A percentile compares a stretch with the other conserved stretches of the same genome.
These are phyloP conservation scores for Anthracocystis walkeri DNA, from an alignment of 1,284 basidiomycete genomes.

Conservation along the genomic window DNA sequence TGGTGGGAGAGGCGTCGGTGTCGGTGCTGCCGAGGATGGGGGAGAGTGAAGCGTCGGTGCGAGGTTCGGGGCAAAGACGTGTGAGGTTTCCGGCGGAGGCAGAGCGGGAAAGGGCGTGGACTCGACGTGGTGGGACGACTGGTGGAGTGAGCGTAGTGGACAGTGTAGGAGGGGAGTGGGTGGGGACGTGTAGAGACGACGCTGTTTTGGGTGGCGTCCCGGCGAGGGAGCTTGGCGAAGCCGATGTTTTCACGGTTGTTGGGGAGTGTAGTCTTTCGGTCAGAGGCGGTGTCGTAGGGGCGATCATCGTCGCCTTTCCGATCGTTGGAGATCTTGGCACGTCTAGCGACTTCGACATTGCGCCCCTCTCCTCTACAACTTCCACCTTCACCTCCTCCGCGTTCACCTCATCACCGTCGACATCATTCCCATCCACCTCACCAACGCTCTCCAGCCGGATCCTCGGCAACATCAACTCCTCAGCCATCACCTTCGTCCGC, in stretches of 20 bases:
- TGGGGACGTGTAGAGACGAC: background rate
- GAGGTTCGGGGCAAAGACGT: background rate
- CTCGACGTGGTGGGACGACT: background rate
- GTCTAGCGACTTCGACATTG: no score
- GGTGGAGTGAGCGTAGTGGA: background rate
- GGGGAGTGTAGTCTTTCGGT: background rate
- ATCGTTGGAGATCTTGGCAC: conserved; percentile 2
- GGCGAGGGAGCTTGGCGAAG: background rate
- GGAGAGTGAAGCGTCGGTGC: background rate
- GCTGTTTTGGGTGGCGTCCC: background rate
- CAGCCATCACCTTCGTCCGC: background rate
- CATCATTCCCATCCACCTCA: no score
- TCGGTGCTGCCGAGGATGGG: background rate
- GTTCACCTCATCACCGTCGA: no score
- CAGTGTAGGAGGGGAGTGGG: no score
- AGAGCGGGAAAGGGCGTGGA: conserved; percentile 9
- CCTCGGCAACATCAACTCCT: background rate
- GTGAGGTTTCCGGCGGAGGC: conserved; percentile 24
- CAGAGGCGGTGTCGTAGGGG: background rate
- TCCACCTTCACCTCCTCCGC: no score
- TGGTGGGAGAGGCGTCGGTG: background rate
- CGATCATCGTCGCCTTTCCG: no score
- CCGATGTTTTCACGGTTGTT: background rate
- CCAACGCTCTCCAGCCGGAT: background rate
- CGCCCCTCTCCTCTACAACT: no score